A percentile compares a stretch with the other conserved stretches of the same genome.
phyloP scores from a whole-genome alignment of 495 filamentous ascomycete species.

The Lasiosphaeria miniovina region DNA sequence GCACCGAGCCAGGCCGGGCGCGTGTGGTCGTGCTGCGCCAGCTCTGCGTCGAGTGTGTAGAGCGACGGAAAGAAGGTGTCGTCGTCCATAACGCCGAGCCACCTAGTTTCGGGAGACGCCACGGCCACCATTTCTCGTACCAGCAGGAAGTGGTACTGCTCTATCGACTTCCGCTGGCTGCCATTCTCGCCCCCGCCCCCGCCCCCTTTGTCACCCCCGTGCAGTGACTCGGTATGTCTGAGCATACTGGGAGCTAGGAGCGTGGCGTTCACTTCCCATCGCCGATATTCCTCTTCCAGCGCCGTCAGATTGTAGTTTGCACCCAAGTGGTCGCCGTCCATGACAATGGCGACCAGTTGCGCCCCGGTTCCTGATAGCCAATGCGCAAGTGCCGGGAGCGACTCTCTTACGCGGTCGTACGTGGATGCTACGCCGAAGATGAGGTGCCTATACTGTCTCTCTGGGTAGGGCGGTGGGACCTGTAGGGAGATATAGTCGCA shows the following conservation, averaged over 20 bases:
- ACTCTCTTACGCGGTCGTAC: constrained; percentile 53
- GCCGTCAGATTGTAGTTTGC: constrained; percentile 19
- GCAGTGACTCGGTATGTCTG: constrained; percentile 33
- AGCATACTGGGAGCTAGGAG: constrained; percentile 41
- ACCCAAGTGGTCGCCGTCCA: constrained; percentile 42
- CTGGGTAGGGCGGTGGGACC: constrained; percentile 33
- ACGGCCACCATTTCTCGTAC: constrained; percentile 54
- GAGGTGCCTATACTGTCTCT: constrained; percentile 31
- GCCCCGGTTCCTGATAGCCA: constrained; percentile 59
- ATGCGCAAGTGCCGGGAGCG: constrained; percentile 54
- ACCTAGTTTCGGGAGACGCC: constrained; percentile 54
- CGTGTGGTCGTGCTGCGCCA: constrained; percentile 45
- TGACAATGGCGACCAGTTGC: constrained; percentile 53
- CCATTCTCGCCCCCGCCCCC: background rate
- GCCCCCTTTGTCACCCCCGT: no score
- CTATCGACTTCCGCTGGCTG: constrained; percentile 28
- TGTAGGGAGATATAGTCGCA: constrained; percentile 31
- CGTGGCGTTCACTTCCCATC: constrained; percentile 52
- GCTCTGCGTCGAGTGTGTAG: constrained; percentile 49
- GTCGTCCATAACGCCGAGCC: constrained; percentile 67
- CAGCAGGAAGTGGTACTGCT: constrained; percentile 63
- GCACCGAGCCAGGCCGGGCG: constrained; percentile 59
- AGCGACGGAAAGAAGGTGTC: constrained; percentile 72
- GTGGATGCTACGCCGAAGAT: constrained; percentile 59
- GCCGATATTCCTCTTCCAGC: constrained; percentile 27